These are phyloP conservation scores for Cytospora chrysosperma DNA, from an alignment of 2,329 filamentous ascomycete species.

Conservation along the genomic window DNA sequence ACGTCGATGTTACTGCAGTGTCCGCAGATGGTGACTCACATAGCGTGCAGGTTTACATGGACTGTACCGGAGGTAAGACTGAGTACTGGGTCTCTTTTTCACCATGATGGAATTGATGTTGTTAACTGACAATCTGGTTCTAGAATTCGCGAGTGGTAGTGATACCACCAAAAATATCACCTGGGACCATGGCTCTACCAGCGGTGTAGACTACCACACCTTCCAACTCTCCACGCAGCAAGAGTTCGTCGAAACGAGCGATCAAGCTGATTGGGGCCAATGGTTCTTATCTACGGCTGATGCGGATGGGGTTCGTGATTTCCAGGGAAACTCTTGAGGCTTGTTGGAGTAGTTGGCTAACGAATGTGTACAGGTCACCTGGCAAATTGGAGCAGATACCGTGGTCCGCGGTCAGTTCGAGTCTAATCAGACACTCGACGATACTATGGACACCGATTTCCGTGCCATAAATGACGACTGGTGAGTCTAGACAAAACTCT, in stretches of 20 bases:
- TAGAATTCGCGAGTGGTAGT: slow-evolving; percentile 70
- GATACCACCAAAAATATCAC: slow-evolving; percentile 54
- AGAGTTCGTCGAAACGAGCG: slow-evolving; percentile 64
- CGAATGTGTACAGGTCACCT: slow-evolving; percentile 52
- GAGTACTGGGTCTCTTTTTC: not conserved
- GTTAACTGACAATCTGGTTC: slow-evolving; percentile 10
- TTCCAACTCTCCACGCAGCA: slow-evolving; percentile 60
- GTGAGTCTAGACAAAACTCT: slow-evolving; percentile 26
- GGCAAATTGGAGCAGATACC: slow-evolving; percentile 67
- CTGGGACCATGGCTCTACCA: slow-evolving; percentile 58
- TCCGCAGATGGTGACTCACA: slow-evolving; percentile 63
- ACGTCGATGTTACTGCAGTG: slow-evolving; percentile 61
- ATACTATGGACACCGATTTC: slow-evolving; percentile 63
- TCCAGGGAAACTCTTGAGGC: not conserved
- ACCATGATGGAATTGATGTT: not conserved
- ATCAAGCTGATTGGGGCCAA: slow-evolving; percentile 79
- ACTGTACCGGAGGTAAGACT: slow-evolving; percentile 64
- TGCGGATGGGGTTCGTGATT: slow-evolving; percentile 41
- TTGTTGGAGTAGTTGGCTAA: slow-evolving; percentile 23
- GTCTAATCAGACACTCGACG: slow-evolving; percentile 59
- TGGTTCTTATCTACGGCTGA: slow-evolving; percentile 72
- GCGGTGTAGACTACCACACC: slow-evolving; percentile 62
- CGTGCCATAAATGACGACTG: slow-evolving; percentile 65
- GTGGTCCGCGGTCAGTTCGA: slow-evolving; percentile 67
- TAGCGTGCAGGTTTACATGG: slow-evolving; percentile 68